Evolutionary conservation across 345 rosid species (phyloP).

Genomic region (Syzygium aromaticum): DNA sequence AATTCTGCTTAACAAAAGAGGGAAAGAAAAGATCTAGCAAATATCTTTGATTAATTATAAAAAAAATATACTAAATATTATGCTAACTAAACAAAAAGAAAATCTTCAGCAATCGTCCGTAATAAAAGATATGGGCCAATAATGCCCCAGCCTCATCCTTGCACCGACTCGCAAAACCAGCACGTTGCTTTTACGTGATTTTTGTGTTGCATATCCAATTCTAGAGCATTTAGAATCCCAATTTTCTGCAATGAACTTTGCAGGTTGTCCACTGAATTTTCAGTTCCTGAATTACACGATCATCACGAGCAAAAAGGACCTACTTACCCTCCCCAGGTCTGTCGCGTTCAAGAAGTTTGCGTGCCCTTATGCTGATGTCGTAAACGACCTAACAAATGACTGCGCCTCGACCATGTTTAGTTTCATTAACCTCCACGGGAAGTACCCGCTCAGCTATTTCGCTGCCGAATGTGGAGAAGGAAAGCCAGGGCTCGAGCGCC

Average conservation of each 20-base stretch:
- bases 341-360: slow-evolving; percentile 57
- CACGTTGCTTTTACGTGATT: neutral
- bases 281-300: slow-evolving; percentile 49
- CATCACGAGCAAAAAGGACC: slow-evolving; percentile 51
- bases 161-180: neutral
- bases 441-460: slow-evolving; percentile 58
- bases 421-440: slow-evolving; percentile 52
- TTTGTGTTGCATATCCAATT: neutral
- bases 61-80: too few species aligned
- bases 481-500: slow-evolving; percentile 48
- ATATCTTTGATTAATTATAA: too few species aligned
- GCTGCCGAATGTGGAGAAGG: slow-evolving; percentile 43
- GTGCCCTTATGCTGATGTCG: slow-evolving; percentile 36
- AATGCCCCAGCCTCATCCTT: neutral
- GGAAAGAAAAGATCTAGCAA: too few species aligned
- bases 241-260: neutral
- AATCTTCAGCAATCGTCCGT: too few species aligned
- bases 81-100: too few species aligned
- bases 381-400: slow-evolving; percentile 39
- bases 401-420: slow-evolving; percentile 60
- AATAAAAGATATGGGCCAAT: neutral
- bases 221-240: neutral
- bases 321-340: slow-evolving; percentile 25
- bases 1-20: too few species aligned
- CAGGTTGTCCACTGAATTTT: slow-evolving; percentile 59